A percentile compares a stretch with the other conserved stretches of the same genome.
These are phyloP conservation scores for Clavariopsis aquatica DNA, from an alignment of 495 filamentous ascomycete genomes.

Conservation along the genomic window DNA sequence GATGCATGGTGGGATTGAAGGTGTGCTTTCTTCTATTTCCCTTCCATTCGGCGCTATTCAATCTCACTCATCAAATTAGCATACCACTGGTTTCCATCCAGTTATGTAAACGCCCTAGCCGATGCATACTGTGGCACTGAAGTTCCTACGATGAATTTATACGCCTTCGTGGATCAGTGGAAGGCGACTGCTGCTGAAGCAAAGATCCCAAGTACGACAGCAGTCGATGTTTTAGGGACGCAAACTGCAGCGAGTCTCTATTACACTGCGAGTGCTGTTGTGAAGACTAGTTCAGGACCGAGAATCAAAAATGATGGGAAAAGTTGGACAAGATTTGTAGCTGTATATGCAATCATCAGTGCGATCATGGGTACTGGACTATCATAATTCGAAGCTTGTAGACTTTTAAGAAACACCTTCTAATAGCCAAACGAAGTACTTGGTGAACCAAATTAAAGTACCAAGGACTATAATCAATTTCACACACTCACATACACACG, in stretches of 20 bases:
- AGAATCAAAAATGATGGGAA: background rate
- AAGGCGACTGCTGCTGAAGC: background rate
- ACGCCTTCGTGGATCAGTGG: background rate
- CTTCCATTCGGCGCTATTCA: background rate
- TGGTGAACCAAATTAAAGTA: too few species aligned
- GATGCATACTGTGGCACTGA: background rate
- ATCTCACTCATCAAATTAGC: background rate
- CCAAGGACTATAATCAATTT: too few species aligned
- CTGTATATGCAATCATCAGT: too few species aligned
- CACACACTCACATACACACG: too few species aligned
- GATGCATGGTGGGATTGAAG: slow-evolving; percentile 8
- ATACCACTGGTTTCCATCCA: background rate
- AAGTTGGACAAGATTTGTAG: background rate
- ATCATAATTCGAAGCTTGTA: too few species aligned
- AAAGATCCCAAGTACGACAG: background rate
- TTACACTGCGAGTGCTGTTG: slow-evolving; percentile 4
- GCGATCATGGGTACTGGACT: too few species aligned
- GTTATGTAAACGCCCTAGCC: background rate
- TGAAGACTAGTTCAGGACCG: background rate
- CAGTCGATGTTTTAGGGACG: background rate
- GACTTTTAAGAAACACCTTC: too few species aligned
- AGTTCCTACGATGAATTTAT: background rate
- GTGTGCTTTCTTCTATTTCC: background rate
- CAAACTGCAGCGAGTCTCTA: slow-evolving; percentile 1
- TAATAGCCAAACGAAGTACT: too few species aligned